These are phyloP conservation scores for Hypomyces perniciosus DNA, from an alignment of 2,329 filamentous ascomycete genomes.

Conservation along the genomic window DNA sequence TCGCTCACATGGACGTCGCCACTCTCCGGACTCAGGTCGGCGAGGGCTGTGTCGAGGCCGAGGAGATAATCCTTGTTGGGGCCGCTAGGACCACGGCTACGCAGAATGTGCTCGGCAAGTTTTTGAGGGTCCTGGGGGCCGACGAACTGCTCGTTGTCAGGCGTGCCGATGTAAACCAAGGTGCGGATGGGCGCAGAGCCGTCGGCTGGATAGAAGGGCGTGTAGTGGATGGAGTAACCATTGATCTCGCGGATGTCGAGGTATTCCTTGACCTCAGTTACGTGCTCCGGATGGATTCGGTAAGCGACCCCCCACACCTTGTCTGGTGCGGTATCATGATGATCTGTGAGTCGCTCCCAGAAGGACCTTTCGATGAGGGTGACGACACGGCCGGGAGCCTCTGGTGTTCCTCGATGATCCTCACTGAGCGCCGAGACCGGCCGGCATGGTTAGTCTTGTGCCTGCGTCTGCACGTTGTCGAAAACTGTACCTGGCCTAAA, in stretches of 20 bases:
- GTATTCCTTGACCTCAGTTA: slow-evolving; percentile 78
- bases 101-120: slow-evolving; percentile 75
- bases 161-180: slow-evolving; percentile 91
- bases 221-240: slow-evolving; percentile 90
- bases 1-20: slow-evolving; percentile 81
- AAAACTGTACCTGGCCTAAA: slow-evolving; percentile 28
- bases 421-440: slow-evolving; percentile 51
- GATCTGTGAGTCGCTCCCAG: slow-evolving; percentile 72
- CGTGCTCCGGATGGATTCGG: slow-evolving; percentile 66
- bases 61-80: slow-evolving; percentile 87
- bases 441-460: neutral
- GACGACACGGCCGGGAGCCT: slow-evolving; percentile 82
- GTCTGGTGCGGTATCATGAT: slow-evolving; percentile 54
- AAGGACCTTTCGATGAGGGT: slow-evolving; percentile 81
- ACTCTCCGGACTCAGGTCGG: slow-evolving; percentile 66
- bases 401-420: slow-evolving; percentile 89
- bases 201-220: slow-evolving; percentile 62
- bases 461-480: slow-evolving; percentile 28
- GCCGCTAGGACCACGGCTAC: slow-evolving; percentile 75
- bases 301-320: slow-evolving; percentile 91
- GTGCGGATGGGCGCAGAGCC: slow-evolving; percentile 39
- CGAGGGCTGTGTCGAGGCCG: slow-evolving; percentile 68
- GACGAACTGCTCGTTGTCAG: slow-evolving; percentile 86
- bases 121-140: slow-evolving; percentile 72
- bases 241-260: slow-evolving; percentile 97